Percentiles rank a stretch among this genome's conserved stretches.
Evolutionary conservation across 2,329 filamentous ascomycete species (phyloP).

Genomic region (Aspergillus ochraceus): DNA sequence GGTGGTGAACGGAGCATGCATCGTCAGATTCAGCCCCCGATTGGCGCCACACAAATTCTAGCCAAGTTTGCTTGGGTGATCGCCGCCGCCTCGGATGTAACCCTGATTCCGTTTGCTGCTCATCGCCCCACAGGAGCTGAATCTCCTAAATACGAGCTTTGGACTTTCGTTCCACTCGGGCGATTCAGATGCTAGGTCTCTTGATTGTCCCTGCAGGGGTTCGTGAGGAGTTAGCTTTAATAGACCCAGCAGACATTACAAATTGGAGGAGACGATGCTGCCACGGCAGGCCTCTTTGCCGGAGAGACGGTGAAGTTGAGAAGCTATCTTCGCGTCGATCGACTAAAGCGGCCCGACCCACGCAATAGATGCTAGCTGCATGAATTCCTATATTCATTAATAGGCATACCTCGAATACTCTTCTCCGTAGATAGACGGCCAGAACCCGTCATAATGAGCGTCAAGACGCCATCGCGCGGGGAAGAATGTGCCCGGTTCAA

Average conservation of each 20-base stretch:
- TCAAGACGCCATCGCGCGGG: not conserved
- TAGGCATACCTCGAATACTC: not conserved
- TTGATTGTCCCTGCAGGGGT: not conserved
- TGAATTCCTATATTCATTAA: not conserved
- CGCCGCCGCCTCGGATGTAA: not conserved
- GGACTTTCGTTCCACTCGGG: not conserved
- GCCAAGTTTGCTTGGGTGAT: not conserved
- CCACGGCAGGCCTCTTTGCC: not conserved
- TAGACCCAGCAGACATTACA: not conserved
- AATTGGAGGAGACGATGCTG: not conserved
- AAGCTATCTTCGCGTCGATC: not conserved
- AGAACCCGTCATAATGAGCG: too few species aligned
- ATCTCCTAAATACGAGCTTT: not conserved
- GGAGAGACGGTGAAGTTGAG: not conserved
- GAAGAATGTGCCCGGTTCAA: not conserved
- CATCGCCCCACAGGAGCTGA: not conserved
- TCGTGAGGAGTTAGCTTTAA: not conserved
- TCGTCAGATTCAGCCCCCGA: not conserved
- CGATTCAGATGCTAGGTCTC: not conserved
- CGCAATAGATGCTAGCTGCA: not conserved
- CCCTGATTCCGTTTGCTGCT: not conserved
- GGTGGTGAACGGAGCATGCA: too few species aligned
- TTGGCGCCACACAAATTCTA: not conserved
- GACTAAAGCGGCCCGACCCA: not conserved
- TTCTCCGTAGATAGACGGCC: not conserved